Evolutionary conservation across 495 filamentous ascomycete species (phyloP), one percentile per base, ranked within the genome.

Genomic region (Pseudomonodictys pantanalensis): DNA sequence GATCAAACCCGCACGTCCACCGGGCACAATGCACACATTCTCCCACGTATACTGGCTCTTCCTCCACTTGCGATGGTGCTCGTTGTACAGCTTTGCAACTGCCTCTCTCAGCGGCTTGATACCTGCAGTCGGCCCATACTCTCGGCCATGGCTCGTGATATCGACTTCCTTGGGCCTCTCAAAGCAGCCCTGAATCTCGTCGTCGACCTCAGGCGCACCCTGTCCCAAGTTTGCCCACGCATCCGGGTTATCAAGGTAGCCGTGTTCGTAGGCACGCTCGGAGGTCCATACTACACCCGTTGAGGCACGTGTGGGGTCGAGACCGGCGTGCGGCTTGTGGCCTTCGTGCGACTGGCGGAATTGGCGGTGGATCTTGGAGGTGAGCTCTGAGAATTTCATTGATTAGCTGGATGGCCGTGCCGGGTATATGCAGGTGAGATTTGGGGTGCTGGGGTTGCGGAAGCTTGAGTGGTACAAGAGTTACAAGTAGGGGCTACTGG

Each of bases 21-120:
- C 92, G 38, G 92, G 92, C 3, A 97, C 92, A 69, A 97, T 95
- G 73, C 89, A 91, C n/a, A 97, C 92, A 74, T 97, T 97, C 76
- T 97, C 65, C 92, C 90, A 96, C n/a, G 87, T 91, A 71, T 97
- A 97, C 73, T 95, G 79, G 71, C 87, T 92, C n/a, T 79, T 76
- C 75, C 93, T 91, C 57, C 88, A 89, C 73, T 92, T 77, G 41
- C 92, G 85, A 68, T 96, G 91, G 73, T 95, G 90, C 68, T 83
- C 85, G 68, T 97, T 97, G 78, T 97, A 97, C 56, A 97, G 81
- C 49, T 83, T 81, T 29, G 92, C 92, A n/a, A 97, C 90, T 12
- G 92, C 92, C 58, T 88, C 85, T 48, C 92, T 80, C 54, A 97
- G 78, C 22, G 88, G 84, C 79, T 89, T 95, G 79, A 96, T 96